Percentiles rank a stretch among this genome's conserved stretches.
These are phyloP conservation scores for Esteya vermicola DNA, from an alignment of 2,329 filamentous ascomycete genomes.

Conservation along the genomic window DNA sequence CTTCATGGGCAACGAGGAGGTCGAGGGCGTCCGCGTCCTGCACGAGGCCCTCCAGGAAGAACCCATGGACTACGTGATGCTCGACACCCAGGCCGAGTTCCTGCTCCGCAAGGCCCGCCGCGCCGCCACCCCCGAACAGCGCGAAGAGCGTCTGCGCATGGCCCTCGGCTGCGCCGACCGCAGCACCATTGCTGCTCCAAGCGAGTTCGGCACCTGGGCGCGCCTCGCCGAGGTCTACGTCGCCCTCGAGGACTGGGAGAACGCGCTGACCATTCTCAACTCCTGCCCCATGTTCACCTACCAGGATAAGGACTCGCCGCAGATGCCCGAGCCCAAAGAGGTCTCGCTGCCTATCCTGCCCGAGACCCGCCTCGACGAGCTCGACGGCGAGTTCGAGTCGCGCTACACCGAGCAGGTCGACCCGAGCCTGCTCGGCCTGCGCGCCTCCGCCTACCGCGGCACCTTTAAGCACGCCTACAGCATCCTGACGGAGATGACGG, in stretches of 20 bases:
- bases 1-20: constrained; percentile 91
- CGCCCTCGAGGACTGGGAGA: constrained; percentile 87
- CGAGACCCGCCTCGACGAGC: constrained; percentile 87
- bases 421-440: constrained; percentile 68
- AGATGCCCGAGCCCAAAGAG: constrained; percentile 85
- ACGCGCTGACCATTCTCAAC: constrained; percentile 87
- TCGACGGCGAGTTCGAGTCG: constrained; percentile 78
- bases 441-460: constrained; percentile 81
- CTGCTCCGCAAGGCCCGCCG: constrained; percentile 66
- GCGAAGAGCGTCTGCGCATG: constrained; percentile 60
- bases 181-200: constrained; percentile 86
- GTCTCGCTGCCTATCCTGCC: constrained; percentile 76
- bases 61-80: constrained; percentile 94
- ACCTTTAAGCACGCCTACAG: constrained; percentile 93
- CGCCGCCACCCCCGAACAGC: constrained; percentile 37
- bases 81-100: constrained; percentile 89
- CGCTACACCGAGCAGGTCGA: constrained; percentile 77
- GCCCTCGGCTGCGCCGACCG: constrained; percentile 88
- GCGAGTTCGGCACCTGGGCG: constrained; percentile 96
- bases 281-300: constrained; percentile 99
- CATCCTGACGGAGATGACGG: constrained; percentile 87
- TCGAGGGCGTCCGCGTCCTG: constrained; percentile 80
- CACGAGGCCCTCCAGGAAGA: constrained; percentile 80
- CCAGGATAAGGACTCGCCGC: constrained; percentile 90
- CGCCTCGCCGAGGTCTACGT: constrained; percentile 88